Evolutionary conservation across 1,284 basidiomycete species (phyloP), one percentile per base, ranked within the genome.

Genomic region (Sanghuangporus baumii): DNA sequence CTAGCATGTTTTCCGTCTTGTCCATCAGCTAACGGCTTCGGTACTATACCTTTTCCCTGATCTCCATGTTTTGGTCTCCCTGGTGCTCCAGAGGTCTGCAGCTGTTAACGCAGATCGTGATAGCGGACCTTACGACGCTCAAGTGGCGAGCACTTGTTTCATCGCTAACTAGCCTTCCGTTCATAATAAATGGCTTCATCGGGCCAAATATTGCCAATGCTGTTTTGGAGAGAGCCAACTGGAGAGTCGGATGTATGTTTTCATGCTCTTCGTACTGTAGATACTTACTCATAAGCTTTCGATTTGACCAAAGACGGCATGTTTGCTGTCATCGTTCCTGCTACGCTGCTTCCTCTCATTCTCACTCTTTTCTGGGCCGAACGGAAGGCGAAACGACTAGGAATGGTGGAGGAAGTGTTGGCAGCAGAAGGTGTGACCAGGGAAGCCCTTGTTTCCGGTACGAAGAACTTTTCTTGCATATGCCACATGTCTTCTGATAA

Each of bases 121-220:
- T 89, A 61, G 91, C 91, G 18, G 91, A 94, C 70, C 86, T 89
- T 67, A 93, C 92, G 2, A 87, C 85, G 1, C 81, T 93, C 12
- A 81, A 85, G 69, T 93, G 89, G 88, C 82, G 91, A 62, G 90
- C 89, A 11, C 77, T 93, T 9, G 82, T 89, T 18, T 81, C 85
- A 2, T 80, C 80, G 14, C 73, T 89, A n/a, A 81, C 84, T 31
- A 84, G 85, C 7, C 72, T 86, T 43, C 90, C 90, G 12, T 90
- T 87, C 74, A 76, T 89, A 67, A 76, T 90, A 74, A 81, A 84
- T 73, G 76, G 81, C 52, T 92, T 87, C 73, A 79, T 93, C 67
- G 84, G 87, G 5, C 82, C 88, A 8, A 89, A 90, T 69, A 83
- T 93, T 58, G 78, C 81, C 7, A 79, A 85, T 18, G 75, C 78